phyloP scores from a whole-genome alignment of 2,329 filamentous ascomycete genomes.

The Penicillium sp. region DNA sequence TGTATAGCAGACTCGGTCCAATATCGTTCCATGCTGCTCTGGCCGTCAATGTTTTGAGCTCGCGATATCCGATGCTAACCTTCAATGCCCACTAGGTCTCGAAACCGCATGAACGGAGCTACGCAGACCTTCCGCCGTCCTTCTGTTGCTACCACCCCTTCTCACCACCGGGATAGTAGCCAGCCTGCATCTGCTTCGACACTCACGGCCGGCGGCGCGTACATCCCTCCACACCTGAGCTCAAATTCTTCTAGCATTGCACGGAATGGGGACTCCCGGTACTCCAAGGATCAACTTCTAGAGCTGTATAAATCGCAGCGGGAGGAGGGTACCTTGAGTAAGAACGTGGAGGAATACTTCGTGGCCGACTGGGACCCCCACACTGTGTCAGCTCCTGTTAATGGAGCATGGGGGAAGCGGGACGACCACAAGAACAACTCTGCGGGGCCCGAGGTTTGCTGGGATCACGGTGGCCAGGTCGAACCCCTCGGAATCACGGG shows the following conservation, averaged over 20 bases:
- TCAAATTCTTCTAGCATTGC: conserved; percentile 46
- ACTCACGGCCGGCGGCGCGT: conserved; percentile 48
- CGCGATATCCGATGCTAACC: conserved; percentile 21
- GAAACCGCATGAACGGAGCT: conserved; percentile 62
- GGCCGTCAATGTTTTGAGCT: conserved; percentile 10
- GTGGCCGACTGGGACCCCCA: conserved; percentile 77
- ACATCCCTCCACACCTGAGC: conserved; percentile 62
- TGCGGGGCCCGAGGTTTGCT: conserved; percentile 87
- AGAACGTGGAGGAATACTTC: conserved; percentile 67
- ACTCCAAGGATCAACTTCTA: conserved; percentile 76
- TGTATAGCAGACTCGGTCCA: background rate
- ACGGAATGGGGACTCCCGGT: conserved; percentile 63
- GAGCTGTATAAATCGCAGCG: conserved; percentile 66
- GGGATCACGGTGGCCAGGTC: conserved; percentile 71
- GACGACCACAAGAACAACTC: conserved; percentile 71
- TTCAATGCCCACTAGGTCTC: conserved; percentile 50
- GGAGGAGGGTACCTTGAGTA: conserved; percentile 54
- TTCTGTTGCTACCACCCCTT: conserved; percentile 58
- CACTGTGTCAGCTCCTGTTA: conserved; percentile 62
- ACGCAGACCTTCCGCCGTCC: conserved; percentile 67
- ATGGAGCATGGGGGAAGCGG: conserved; percentile 72
- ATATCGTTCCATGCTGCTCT: background rate
- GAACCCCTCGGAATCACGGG: conserved; percentile 71
- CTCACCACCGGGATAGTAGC: conserved; percentile 47
- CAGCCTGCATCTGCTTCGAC: conserved; percentile 43